Evolutionary conservation across 441 rosid species (phyloP), one percentile per base, ranked within the genome.

Genomic region (Breynia disticha): DNA sequence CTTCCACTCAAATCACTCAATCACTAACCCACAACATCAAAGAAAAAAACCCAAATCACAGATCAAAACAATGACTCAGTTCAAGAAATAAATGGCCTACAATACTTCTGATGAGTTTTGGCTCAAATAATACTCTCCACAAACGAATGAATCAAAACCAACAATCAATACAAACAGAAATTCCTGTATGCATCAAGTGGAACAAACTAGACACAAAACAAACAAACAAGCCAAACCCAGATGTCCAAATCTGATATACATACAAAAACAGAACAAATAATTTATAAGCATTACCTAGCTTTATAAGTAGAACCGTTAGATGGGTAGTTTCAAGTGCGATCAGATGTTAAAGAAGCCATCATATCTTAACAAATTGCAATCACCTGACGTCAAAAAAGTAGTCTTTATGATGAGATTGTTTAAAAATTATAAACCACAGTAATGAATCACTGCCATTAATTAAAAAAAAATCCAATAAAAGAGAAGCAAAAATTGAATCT

Each of bases 331-430:
- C 65, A 61, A 52, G 55, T 48, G 54, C 51, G 50, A 63, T 50
- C 54, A 48, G 69, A 70, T 22, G 70, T 59, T 58, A 56, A 58
- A 63, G 69, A 62, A 9, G 56, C 64, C 78, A 60, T 60, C 62
- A 54, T 61, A 45, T 50, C 49, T 61, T 54, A 15, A 74, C 79
- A 71, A 63, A 69, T 74, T 71, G 72, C 73, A 55, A 60, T 52
- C 55, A 50, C 24, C 56, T 42, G 66, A 42, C 56, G 60, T 63
- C 61, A 66, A 68, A 63, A 58, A 61, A 55, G 66, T 50, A 37
- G 59, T 41, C 4, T 18, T 63, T 11, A 41, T 41, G 44, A 41
- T 41, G 13, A 41, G 44, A 15, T 41, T 41, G 44, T 41, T 41
- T 41, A 11, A 41, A n/a, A 41, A 41, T 41, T 41, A 41, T 9